phyloP scores from a whole-genome alignment of 1,139 yeast genomes.

The Yamadazyma dushanensis region DNA sequence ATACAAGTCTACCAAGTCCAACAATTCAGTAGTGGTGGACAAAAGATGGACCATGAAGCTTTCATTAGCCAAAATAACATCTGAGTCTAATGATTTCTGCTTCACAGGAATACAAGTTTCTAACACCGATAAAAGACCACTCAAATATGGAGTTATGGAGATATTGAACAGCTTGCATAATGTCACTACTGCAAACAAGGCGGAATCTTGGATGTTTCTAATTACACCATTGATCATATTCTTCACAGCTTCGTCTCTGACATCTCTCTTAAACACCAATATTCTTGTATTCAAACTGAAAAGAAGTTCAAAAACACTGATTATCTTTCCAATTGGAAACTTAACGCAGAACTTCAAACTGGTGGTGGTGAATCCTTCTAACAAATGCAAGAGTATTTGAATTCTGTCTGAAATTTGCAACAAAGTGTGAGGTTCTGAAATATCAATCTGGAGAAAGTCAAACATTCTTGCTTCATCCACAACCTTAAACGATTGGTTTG shows the following conservation, averaged over 20 bases:
- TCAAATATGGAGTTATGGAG: constrained; percentile 48
- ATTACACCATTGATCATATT: constrained; percentile 42
- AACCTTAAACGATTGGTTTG: constrained; percentile 8
- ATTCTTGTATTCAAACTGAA: constrained; percentile 55
- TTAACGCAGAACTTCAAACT: constrained; percentile 49
- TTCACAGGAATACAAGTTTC: constrained; percentile 56
- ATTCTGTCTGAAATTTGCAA: constrained; percentile 53
- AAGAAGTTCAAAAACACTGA: constrained; percentile 50
- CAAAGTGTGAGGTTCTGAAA: constrained; percentile 53
- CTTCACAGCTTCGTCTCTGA: constrained; percentile 51
- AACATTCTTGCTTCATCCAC: constrained; percentile 22
- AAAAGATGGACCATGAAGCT: constrained; percentile 30
- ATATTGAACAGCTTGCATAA: constrained; percentile 46
- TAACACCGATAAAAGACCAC: constrained; percentile 47
- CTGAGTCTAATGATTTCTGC: constrained; percentile 34
- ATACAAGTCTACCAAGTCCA: constrained; percentile 32
- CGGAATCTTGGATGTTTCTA: constrained; percentile 42
- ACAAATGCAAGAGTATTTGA: constrained; percentile 42
- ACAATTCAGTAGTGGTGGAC: constrained; percentile 24
- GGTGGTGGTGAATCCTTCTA: constrained; percentile 44
- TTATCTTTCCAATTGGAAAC: constrained; percentile 58
- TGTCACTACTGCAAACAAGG: constrained; percentile 40
- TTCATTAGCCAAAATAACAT: constrained; percentile 33
- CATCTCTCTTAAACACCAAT: constrained; percentile 55
- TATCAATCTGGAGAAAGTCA: constrained; percentile 54